Evolutionary conservation across 2,329 filamentous ascomycete genomes (phyloP).

Genomic region (Leptodontidium sp.): DNA sequence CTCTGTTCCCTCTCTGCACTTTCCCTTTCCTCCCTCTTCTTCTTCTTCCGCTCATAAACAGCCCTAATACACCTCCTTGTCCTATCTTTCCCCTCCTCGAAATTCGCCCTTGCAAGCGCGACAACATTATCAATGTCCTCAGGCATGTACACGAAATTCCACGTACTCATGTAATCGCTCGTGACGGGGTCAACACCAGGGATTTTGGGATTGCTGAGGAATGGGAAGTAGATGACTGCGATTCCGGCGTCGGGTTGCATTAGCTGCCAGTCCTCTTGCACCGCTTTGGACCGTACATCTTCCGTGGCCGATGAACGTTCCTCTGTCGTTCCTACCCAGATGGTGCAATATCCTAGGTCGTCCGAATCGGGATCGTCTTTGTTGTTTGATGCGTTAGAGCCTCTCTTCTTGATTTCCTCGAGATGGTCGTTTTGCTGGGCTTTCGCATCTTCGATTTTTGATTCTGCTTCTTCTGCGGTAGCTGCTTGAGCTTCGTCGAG

Average conservation of each 20-base stretch:
- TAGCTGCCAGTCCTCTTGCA: constrained; percentile 72
- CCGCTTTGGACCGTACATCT: constrained; percentile 57
- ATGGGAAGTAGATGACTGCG: constrained; percentile 88
- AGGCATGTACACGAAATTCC: constrained; percentile 97
- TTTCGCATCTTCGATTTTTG: constrained; percentile 69
- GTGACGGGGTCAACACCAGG: constrained; percentile 83
- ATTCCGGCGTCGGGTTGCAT: constrained; percentile 84
- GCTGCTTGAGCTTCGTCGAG: constrained; percentile 73
- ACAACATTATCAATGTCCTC: constrained; percentile 90
- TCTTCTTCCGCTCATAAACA: constrained; percentile 92
- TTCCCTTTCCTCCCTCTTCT: constrained; percentile 64
- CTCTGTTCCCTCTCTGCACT: constrained; percentile 50
- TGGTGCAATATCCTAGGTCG: constrained; percentile 89
- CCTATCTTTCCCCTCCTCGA: constrained; percentile 79
- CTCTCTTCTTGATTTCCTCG: constrained; percentile 43
- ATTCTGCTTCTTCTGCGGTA: constrained; percentile 62
- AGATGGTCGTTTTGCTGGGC: constrained; percentile 52
- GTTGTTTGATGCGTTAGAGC: constrained; percentile 30
- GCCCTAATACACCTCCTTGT: constrained; percentile 82
- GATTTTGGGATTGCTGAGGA: constrained; percentile 82
- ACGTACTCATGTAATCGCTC: constrained; percentile 90
- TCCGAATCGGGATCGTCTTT: constrained; percentile 52
- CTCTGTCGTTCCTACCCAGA: constrained; percentile 89
- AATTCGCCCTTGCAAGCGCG: constrained; percentile 84
- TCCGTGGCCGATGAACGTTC: constrained; percentile 68